These are phyloP conservation scores for Zasmidium angulare DNA, from an alignment of 2,329 filamentous ascomycete genomes.

Conservation along the genomic window DNA sequence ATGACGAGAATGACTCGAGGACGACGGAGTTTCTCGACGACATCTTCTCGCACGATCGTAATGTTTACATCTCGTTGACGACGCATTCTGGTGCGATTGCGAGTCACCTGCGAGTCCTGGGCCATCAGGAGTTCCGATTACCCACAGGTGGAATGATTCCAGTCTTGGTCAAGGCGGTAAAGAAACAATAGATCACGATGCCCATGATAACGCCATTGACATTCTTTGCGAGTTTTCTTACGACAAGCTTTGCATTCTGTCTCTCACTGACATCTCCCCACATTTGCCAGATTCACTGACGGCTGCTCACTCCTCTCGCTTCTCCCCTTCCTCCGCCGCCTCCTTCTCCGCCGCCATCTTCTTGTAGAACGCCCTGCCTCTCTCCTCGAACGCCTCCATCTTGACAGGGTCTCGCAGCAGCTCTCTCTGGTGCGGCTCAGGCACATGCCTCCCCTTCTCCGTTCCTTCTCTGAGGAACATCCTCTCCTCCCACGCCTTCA, in stretches of 20 bases:
- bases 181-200: background rate
- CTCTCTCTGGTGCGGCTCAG: constrained; percentile 59
- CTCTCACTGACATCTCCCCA: background rate
- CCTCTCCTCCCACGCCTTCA: constrained; percentile 74
- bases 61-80: constrained; percentile 54
- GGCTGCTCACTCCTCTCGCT: too few species aligned
- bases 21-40: constrained; percentile 49
- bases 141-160: constrained; percentile 54
- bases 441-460: constrained; percentile 73
- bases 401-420: constrained; percentile 56
- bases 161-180: constrained; percentile 47
- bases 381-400: constrained; percentile 55
- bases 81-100: constrained; percentile 61
- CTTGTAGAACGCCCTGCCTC: constrained; percentile 63
- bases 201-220: background rate
- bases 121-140: constrained; percentile 49
- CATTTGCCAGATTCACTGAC: too few species aligned
- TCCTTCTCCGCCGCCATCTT: constrained; percentile 65
- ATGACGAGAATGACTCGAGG: constrained; percentile 21
- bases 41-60: constrained; percentile 51
- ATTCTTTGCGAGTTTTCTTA: background rate
- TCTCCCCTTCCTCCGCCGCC: constrained; percentile 1
- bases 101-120: constrained; percentile 48
- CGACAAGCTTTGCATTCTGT: background rate
- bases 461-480: constrained; percentile 68